phyloP scores from a whole-genome alignment of 192 early-diverging fungal species.

The Jimgerdemannia lactiflua region DNA sequence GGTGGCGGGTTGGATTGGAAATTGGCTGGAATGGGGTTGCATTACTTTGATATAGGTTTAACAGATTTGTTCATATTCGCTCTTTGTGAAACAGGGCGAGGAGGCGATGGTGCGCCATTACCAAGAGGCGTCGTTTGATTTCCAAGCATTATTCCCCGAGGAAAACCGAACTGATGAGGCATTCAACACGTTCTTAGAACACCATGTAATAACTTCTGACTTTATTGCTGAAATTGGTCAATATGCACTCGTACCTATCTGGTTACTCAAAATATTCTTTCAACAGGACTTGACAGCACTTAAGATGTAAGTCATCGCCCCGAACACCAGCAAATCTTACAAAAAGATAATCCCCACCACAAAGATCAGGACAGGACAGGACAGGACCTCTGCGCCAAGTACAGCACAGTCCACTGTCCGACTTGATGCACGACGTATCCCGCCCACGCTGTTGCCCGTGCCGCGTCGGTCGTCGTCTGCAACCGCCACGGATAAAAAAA shows the following conservation, averaged over 20 bases:
- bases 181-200: neutral
- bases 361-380: no score
- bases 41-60: no score
- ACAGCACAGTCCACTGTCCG: slow-evolving; percentile 23
- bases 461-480: slow-evolving; percentile 1
- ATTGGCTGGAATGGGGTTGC: neutral
- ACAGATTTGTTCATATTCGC: no score
- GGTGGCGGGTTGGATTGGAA: neutral
- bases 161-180: neutral
- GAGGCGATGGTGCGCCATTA: neutral
- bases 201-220: no score
- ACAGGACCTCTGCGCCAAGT: slow-evolving; percentile 13
- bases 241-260: neutral
- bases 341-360: neutral
- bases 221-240: no score
- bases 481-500: slow-evolving; percentile 28
- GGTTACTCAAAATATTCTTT: no score
- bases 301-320: no score
- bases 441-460: slow-evolving; percentile 14
- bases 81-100: neutral
- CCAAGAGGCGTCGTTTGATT: neutral
- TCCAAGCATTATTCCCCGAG: neutral
- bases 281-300: no score
- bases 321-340: no score
- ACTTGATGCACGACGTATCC: slow-evolving; percentile 23